Base-by-base conservation (phyloP, 2,329 filamentous ascomycete genomes). In the Diplodia intermedia region DNA sequence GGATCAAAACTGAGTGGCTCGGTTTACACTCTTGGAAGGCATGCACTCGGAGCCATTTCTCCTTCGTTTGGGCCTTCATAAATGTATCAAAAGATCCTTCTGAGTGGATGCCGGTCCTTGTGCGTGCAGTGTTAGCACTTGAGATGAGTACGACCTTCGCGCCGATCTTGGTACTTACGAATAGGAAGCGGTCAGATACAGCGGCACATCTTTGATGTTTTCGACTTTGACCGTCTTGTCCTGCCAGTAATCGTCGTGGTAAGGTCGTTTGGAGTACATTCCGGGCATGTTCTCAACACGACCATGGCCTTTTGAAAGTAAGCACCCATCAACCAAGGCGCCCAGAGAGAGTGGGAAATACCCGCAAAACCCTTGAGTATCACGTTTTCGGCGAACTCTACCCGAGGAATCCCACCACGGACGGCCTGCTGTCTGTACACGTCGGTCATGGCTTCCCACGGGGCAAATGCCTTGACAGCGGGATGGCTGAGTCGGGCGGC, bases 31-130 rank as follows among this genome's bases (percentile, higher is more conserved):
- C 65, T 54, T 67, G 65, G 1, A 31, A 40, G 1, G 43, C 47
- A 18, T 67, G 65, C 26, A 67, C 65, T 26, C 72, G 70, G 5
- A 73, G 68, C 72, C 72, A 71, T 23, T 72, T 72, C 5, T 72
- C 47, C 26, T 71, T 68, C 62, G 70, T 70, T 14, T 69, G 69
- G 12, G 65, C 54, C 23, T 67, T 67, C 4, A 31, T 8, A 29
- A 67, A 67, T 3, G 55, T 67, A 15, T 71, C 65, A 65, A 73
- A 69, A 11, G 71, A 71, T n/a, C 71, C 71, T 62, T 68, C 68
- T 0, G 69, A 70, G 47, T 72, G 70, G 18, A 72, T 53, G 12
- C 66, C 65, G 15, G 63, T 72, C 7, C 65, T 56, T 50, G 31
- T 7, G 6, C 7, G 11, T 4, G n/a, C 11, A 18, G 12, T 8